These are phyloP conservation scores for Mariannaea sp. DNA, from an alignment of 2,329 filamentous ascomycete genomes.

Conservation along the genomic window DNA sequence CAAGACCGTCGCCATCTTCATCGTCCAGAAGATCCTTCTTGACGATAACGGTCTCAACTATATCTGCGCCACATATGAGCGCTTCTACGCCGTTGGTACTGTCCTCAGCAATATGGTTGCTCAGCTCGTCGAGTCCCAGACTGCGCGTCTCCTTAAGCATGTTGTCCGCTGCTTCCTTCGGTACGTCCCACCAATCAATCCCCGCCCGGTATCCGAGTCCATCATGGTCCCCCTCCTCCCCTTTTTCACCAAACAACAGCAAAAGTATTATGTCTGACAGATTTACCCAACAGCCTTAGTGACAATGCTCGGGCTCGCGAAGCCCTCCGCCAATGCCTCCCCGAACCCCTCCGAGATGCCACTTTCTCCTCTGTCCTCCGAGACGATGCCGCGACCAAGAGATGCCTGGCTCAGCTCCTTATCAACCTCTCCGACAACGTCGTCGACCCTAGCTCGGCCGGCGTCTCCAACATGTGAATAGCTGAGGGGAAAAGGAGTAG, in stretches of 20 bases:
- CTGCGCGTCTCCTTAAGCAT: slow-evolving; percentile 92
- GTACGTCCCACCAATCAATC: slow-evolving; percentile 64
- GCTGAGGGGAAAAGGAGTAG: slow-evolving; percentile 21
- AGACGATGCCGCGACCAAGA: slow-evolving; percentile 96
- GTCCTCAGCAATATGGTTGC: slow-evolving; percentile 99
- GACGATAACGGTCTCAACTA: slow-evolving; percentile 97
- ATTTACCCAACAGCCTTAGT: slow-evolving; percentile 66
- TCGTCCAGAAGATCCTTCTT: slow-evolving; percentile 97
- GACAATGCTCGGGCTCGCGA: slow-evolving; percentile 96
- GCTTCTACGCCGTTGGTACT: slow-evolving; percentile 97
- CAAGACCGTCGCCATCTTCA: slow-evolving; percentile 99
- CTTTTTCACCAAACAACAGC: neutral
- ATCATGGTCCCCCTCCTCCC: neutral
- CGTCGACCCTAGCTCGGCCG: slow-evolving; percentile 52
- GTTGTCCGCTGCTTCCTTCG: slow-evolving; percentile 96
- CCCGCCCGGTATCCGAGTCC: too few relatives aligned
- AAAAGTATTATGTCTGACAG: slow-evolving; percentile 15
- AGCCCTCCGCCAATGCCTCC: slow-evolving; percentile 91
- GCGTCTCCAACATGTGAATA: slow-evolving; percentile 43
- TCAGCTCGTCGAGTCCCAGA: slow-evolving; percentile 96
- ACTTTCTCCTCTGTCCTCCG: slow-evolving; percentile 96
- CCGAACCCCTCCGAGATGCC: slow-evolving; percentile 96
- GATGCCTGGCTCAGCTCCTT: slow-evolving; percentile 93
- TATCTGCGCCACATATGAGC: slow-evolving; percentile 97
- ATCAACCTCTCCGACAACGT: slow-evolving; percentile 95